Evolutionary conservation across 305 asterid genomes (phyloP).

Genomic region (Euphrasia arctica): DNA sequence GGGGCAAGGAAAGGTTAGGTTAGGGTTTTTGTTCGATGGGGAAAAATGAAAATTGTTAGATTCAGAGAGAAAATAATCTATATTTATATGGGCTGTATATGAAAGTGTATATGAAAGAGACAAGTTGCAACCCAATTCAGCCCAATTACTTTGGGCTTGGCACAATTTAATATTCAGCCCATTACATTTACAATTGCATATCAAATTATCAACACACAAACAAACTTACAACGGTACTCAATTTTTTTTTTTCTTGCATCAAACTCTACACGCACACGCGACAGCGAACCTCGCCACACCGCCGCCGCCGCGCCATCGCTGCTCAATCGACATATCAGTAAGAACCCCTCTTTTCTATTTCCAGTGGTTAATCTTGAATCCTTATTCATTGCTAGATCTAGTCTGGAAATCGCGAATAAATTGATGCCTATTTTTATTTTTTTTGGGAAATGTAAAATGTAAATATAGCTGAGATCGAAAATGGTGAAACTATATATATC

Average conservation of each 20-base stretch:
- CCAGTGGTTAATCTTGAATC: not conserved
- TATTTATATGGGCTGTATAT: not conserved
- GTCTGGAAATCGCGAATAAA: no score
- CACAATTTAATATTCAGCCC: not conserved
- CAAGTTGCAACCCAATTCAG: not conserved
- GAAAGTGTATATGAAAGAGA: not conserved
- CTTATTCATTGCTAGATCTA: no score
- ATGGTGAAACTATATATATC: no score
- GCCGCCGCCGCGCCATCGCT: not conserved
- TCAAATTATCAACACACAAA: no score
- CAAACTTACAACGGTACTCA: no score
- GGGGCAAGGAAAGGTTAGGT: constrained; percentile 25
- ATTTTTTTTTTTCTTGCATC: not conserved
- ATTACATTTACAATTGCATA: no score
- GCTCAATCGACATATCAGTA: not conserved
- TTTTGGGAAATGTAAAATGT: no score
- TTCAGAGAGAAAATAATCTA: not conserved
- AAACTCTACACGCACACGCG: not conserved
- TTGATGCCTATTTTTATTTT: no score
- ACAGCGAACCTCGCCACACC: not conserved
- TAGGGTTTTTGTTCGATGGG: constrained; percentile 32
- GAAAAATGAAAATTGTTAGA: not conserved
- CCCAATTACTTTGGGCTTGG: not conserved
- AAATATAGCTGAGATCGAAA: no score
- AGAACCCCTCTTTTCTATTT: not conserved